A percentile compares a stretch with the other conserved stretches of the same genome.
phyloP scores from a whole-genome alignment of 768 basidiomycete species.

The Dictyophora rubrovolvata region DNA sequence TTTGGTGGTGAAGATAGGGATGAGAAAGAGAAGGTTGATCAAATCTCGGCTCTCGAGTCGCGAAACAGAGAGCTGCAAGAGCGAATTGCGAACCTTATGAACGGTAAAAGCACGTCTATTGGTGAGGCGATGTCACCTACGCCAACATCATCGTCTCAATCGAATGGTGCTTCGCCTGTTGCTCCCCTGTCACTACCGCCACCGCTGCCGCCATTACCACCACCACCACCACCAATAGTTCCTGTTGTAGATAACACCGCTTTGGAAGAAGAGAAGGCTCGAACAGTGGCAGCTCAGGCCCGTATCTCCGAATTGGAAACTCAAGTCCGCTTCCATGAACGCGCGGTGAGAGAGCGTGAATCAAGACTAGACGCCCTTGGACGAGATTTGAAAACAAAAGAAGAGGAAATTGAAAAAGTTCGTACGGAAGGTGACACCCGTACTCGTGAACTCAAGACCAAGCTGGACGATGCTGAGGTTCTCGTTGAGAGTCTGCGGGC shows the following conservation, averaged over 20 bases:
- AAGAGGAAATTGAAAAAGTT: constrained; percentile 35
- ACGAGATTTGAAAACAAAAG: constrained; percentile 27
- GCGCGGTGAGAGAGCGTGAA: constrained; percentile 33
- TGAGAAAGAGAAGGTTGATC: neutral
- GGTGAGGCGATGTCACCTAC: constrained; percentile 12
- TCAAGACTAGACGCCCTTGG: constrained; percentile 39
- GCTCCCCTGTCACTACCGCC: neutral
- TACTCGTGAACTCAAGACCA: constrained; percentile 32
- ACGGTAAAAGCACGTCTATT: constrained; percentile 17
- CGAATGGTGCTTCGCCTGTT: constrained; percentile 11
- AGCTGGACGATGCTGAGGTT: constrained; percentile 34
- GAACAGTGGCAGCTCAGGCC: constrained; percentile 18
- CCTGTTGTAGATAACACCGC: constrained; percentile 14
- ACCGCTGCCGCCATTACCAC: constrained; percentile 26
- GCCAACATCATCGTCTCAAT: constrained; percentile 8
- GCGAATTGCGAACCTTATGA: constrained; percentile 36
- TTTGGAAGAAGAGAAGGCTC: constrained; percentile 10
- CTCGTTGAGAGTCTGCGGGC: constrained; percentile 41
- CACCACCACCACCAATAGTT: constrained; percentile 26
- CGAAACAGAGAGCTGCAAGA: constrained; percentile 37
- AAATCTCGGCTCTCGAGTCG: constrained; percentile 11
- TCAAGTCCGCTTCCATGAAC: constrained; percentile 31
- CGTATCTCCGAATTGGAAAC: constrained; percentile 35
- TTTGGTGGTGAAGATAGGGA: constrained; percentile 1
- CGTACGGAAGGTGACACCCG: constrained; percentile 36